Base-by-base conservation (phyloP, 2,329 filamentous ascomycete species). In the Coniochaeta pulveracea region DNA sequence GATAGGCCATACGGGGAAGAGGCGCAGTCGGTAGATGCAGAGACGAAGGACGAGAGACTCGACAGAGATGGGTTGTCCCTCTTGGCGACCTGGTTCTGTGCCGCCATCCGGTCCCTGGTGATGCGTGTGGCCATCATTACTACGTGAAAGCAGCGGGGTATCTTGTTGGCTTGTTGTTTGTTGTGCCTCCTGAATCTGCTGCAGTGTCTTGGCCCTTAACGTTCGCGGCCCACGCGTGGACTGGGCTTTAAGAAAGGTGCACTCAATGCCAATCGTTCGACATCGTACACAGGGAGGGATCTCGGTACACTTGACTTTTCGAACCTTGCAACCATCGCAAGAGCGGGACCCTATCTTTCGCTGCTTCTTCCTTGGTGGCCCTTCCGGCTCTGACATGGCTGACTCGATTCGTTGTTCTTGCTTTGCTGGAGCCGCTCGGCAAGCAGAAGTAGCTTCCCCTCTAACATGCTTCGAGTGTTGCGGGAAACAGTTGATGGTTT, bases 1-100 rank as follows among this genome's bases (percentile, higher is more conserved):
- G 23, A 69, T 59, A 16, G 65, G 65, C 65, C 65, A 69, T 4
- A 69, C 60, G 1, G 66, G 64, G 33, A 64, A 69, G 28, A 69
- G 48, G 10, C 64, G 60, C n/a, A 64, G 54, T 4, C 59, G 58
- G 40, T 67, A 69, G 30, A 63, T 51, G 39, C 63, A 61, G 4
- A 68, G 47, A 3, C 48, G 47, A 32, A 50, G 37, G 27, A 54
- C 40, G 23, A 55, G 42, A 37, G 43, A 43, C 34, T 36, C 27
- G 18, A 37, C 31, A 15, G 26, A 21, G 24, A 35, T 36, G n/a
- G 17, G 27, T 29, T 15, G 31, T 17, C 31, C 26, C 24, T 32
- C 23, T n/a, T 26, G 21, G 24, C 22, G 30, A 19, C 23, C 28
- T 26, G 28, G 11, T 18, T 24, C 25, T 28, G 30, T 39, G 27